Evolutionary conservation across 768 basidiomycete genomes (phyloP).

Genomic region (Rubroboletus pulcherrimus): DNA sequence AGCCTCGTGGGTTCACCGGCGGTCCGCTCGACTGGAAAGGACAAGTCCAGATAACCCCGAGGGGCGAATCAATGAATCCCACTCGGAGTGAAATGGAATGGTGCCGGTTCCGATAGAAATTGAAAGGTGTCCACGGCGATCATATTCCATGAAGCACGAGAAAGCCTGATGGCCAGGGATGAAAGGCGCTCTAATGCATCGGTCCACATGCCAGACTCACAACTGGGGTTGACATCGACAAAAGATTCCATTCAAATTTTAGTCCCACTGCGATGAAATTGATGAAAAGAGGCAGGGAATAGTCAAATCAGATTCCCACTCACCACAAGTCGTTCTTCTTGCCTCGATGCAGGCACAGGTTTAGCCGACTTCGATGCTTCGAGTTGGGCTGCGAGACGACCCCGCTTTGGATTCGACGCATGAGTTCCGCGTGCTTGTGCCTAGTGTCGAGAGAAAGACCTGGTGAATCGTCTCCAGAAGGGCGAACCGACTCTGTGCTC

Average conservation of each 20-base stretch:
- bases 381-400: conserved; percentile 41
- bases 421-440: conserved; percentile 41
- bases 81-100: conserved; percentile 20
- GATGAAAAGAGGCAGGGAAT: conserved; percentile 27
- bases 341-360: conserved; percentile 36
- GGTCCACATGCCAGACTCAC: conserved; percentile 24
- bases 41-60: conserved; percentile 28
- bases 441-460: conserved; percentile 23
- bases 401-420: conserved; percentile 43
- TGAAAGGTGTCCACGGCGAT: conserved; percentile 29
- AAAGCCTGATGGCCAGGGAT: conserved; percentile 32
- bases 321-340: conserved; percentile 44
- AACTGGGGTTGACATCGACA: conserved; percentile 18
- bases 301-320: conserved; percentile 26
- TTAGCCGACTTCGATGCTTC: conserved; percentile 37
- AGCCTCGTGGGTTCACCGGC: conserved; percentile 29
- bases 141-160: conserved; percentile 31
- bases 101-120: conserved; percentile 33
- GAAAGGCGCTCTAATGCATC: conserved; percentile 16
- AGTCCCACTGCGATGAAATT: conserved; percentile 41
- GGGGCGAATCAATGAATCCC: conserved; percentile 29
- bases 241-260: conserved; percentile 19
- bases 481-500: conserved; percentile 24
- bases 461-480: conserved; percentile 25
- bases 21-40: conserved; percentile 19